Base-by-base conservation (phyloP, 345 rosid species). In the Geranium rotundifolium region DNA sequence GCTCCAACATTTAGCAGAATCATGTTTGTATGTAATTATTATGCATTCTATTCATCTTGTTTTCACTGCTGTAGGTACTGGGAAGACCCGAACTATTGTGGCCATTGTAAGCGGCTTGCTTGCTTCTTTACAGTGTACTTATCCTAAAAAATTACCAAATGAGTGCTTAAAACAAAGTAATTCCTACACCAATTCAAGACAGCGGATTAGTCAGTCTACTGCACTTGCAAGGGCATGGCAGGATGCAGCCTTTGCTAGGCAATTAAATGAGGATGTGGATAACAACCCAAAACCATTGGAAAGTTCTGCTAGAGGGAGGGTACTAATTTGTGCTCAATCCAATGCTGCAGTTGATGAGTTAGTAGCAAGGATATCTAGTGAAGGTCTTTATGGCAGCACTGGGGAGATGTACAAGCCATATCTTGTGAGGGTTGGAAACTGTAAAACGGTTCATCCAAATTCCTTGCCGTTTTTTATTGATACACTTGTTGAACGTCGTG, bases 261-360 rank as follows among this genome's bases (percentile, higher is more conserved):
- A 89, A 68, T 66, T 87, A 62, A 77, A 75, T 71, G 87, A 83
- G 69, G 84, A 84, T 18, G 71, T 37, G 18, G 85, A 77, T 71
- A 76, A 66, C 57, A 71, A 72, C 41, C 73, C 69, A 78, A 82
- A 74, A 65, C 49, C 76, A 58, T 62, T 58, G 54, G 93, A 80
- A 73, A 72, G 66, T 69, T 80, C 76, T 69, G 64, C 70, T 18
- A 84, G 76, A 70, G 86, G 86, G 77, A 92, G 98, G 74, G 90
- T 92, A 67, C 79, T 92, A 60, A 73, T 92, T 63, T 92, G 98
- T 71, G 97, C 98, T 60, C 98, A 92, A 74, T 92, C 98, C 66
- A 92, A 92, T 82, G 98, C 98, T 61, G 98, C 98, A 46, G 98
- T 92, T 77, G 98, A 92, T 77, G 98, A 92, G 75, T 73, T 92